Evolutionary conservation across 2,329 filamentous ascomycete genomes (phyloP), one percentile per base, ranked within the genome.

Genomic region (Zarea fungicola): DNA sequence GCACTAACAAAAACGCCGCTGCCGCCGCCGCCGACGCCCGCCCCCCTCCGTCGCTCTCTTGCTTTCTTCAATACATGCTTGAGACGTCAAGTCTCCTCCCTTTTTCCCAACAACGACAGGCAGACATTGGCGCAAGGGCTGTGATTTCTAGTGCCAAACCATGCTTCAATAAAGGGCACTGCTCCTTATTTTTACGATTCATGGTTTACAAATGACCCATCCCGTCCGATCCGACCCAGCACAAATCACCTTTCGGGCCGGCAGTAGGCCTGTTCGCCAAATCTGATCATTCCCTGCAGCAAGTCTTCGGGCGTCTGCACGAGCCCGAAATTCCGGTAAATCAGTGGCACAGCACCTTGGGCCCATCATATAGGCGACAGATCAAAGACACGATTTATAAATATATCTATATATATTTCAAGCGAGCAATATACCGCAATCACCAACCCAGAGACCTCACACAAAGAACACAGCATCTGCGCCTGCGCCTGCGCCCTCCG

Each of bases 21-120:
- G 31, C 31, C n/a, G 40, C 32, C 40, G 28, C 18, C 40, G 40
- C 28, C 28, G 32, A 25, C 18, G 22, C 42, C 32, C 41, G 22
- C 32, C 18, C 31, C 42, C 32, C 41, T 31, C 32, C 32, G 25
- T 40, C 44, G 35, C 34, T 21, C 34, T 48, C 36, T 34, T n/a
- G 7, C 26, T 18, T 34, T 31, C 36, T 26, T 9, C 36, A 29
- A 40, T 18, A 21, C 36, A n/a, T 25, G 21, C 26, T 48, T 32
- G 36, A n/a, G n/a, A 48, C 44, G 36, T 34, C 44, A 48, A 16
- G 23, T 41, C 25, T n/a, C 25, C 34, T 6, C 26, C 9, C 44
- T 10, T 40, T n/a, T n/a, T 40, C 14, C 21, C 36, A 32, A 48
- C 44, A n/a, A 28, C 44, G 8, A 32, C 26, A 10, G 19, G 18